Evolutionary conservation across 495 filamentous ascomycete species (phyloP), one percentile per base, ranked within the genome.

Genomic region (Hypoxylon intermedium): DNA sequence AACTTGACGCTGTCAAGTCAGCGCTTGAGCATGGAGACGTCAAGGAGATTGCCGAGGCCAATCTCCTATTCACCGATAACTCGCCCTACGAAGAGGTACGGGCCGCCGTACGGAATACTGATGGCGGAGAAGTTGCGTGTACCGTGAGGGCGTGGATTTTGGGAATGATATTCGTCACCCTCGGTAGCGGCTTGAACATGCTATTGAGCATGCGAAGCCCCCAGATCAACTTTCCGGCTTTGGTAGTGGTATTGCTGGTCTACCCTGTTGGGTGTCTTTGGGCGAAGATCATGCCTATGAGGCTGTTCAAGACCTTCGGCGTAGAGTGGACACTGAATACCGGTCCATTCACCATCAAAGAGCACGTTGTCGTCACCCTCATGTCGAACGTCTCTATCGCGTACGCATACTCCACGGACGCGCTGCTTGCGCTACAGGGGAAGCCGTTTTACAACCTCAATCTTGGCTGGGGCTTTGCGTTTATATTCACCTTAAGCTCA

Each of bases 301-400:
- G 78, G 9, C 59, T 76, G n/a, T 79, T 79, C 71, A 74, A 60
- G 20, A 63, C 82, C 18, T 84, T 84, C 49, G 83, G 83, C 1
- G 41, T 75, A 28, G 56, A 78, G 20, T 80, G 77, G 69, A 79
- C 76, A 31, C 47, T 84, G 7, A 86, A 87, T 41, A 74, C 80
- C 5, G 81, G 85, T n/a, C 83, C 79, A 21, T 87, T 88, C 67
- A 87, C 82, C 52, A 81, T 85, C 67, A 86, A 88, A 51, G 85
- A 87, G 67, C 83, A 88, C 73, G 81, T 80, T 1, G 68, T 87
- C 46, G 82, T 87, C 67, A 82, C 80, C 2, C 77, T 87, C 44
- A 87, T 87, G 82, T 72, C 72, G 3, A 75, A 75, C 38, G 77
- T 78, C 9, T 71, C 67, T 9, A 68, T 71, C 13, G 38, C 53